Evolutionary conservation across 1,139 yeast genomes (phyloP), one percentile per base, ranked within the genome.

Genomic region (Magnusiomyces starmeri): DNA sequence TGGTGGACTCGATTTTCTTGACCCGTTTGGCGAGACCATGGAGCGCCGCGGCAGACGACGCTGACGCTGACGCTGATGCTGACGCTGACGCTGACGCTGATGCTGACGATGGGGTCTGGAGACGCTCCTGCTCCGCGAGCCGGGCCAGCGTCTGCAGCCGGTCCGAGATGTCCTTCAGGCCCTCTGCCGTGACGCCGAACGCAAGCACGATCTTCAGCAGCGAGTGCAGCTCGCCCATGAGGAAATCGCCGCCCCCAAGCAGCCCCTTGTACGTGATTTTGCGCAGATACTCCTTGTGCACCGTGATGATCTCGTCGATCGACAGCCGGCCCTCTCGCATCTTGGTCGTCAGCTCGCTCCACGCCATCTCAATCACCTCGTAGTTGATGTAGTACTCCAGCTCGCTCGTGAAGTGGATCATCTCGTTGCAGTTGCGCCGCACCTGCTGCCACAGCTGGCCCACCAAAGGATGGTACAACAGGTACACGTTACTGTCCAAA

Each of bases 331-430:
- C 55, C 40, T 53, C 53, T n/a, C 40, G 40, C 4, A 72, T 60
- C 46, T 62, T 61, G 8, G 51, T 53, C 49, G 63, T 65, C 44
- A 72, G 52, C 48, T 58, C 57, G 6, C 57, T 59, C 75, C 75
- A 72, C 14, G 72, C 67, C 56, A 67, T 62, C 51, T 70, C 74
- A 12, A 72, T 66, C 20, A 68, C 70, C 54, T 70, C 72, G 51
- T 68, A 69, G 41, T 67, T 64, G 42, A 70, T 61, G 53, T 70
- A 71, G 56, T 67, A 65, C 54, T 70, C 74, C 29, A 72, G 57
- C 54, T 70, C 74, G 48, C 64, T 56, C 25, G 69, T 58, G 49
- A 72, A 69, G 51, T 69, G 73, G 49, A 64, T 57, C 73, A 72
- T 69, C 50, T 65, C 66, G 32, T 62, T 63, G 47, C 65, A 62